Base-by-base conservation (phyloP, 768 basidiomycete species). In the Dioszegia aurantiaca region DNA sequence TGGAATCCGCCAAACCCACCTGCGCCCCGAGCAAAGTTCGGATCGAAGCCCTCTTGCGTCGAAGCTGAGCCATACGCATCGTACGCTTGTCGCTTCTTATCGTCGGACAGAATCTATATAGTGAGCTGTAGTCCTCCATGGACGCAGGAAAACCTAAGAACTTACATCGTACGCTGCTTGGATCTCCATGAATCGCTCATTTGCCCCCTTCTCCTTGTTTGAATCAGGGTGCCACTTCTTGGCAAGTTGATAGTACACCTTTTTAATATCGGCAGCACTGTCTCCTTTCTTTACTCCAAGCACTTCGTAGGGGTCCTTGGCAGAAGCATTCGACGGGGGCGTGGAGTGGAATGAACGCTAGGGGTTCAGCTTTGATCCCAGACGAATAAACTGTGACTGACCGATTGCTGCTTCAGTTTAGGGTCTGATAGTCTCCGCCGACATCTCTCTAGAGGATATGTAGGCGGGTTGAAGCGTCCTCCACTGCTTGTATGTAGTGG, bases 141-240 rank as follows among this genome's bases (percentile, higher is more conserved):
- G n/a, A 17, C 14, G 47, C 5, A 46, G 42, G 23, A 37, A 30
- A 45, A 46, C 86, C 65, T 64, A 97, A 37, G 28, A 45, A 46
- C 86, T 65, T 64, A 97, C 94, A 77, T 98, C 95, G 79, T 98
- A 99, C 11, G 95, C 95, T 68, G 86, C 84, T 75, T 98, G 95
- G 57, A 98, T 97, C 77, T 99, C 94, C 17, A 93, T 82, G 76
- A 99, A 99, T 75, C 89, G 90, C 62, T 88, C 89, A 67, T 90
- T 86, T 0, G 94, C 90, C 45, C 81, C 82, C 69, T 90, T 88
- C 46, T 73, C 72, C 40, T 90, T 88, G 78, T 92, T 98, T 12
- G 92, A 92, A 72, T 99, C 95, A 0, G 95, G 95, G 77, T 99
- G 95, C 72, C 88, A 95, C 81, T 98, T 94, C 61, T 94, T 88